Conservation (phyloP, 2,329 filamentous ascomycete species). For the Dactylellina sp. region DNA sequence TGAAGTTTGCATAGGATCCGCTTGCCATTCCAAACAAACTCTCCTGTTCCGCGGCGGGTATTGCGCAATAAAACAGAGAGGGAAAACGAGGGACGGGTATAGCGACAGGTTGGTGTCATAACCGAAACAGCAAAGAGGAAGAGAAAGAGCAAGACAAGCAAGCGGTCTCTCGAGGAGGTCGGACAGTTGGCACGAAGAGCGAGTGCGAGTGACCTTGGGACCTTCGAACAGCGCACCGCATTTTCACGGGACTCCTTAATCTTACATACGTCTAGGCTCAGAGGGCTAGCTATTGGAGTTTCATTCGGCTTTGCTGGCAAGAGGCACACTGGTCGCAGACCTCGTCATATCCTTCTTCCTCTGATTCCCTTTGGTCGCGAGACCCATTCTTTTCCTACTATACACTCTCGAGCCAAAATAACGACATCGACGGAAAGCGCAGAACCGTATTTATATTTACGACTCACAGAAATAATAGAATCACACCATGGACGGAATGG, state of each 20-base stretch:
- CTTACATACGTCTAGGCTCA: constrained; percentile 19
- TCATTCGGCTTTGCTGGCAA: constrained; percentile 10
- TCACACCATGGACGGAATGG: constrained; percentile 31
- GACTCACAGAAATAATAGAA: background rate
- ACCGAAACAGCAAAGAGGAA: constrained; percentile 31
- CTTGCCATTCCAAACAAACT: constrained; percentile 7
- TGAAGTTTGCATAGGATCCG: constrained; percentile 49
- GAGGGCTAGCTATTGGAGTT: background rate
- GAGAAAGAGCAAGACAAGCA: constrained; percentile 28
- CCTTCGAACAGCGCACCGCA: constrained; percentile 43
- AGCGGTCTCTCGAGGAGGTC: constrained; percentile 6
- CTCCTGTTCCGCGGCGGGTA: constrained; percentile 48
- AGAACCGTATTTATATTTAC: constrained; percentile 10
- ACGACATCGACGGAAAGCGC: constrained; percentile 6
- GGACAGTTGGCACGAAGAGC: constrained; percentile 41
- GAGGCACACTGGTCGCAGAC: background rate
- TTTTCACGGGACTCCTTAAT: constrained; percentile 47
- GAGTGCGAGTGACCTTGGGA: background rate
- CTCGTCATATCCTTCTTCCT: constrained; percentile 9
- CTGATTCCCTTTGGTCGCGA: constrained; percentile 12
- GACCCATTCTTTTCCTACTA: constrained; percentile 13
- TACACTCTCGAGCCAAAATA: background rate
- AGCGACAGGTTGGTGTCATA: constrained; percentile 57
- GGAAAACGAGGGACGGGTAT: constrained; percentile 53
- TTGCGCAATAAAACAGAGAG: constrained; percentile 56